Percentiles rank a stretch among this genome's conserved stretches.
Evolutionary conservation across 2,329 filamentous ascomycete genomes (phyloP).

Genomic region (Bipolaris victoriae): DNA sequence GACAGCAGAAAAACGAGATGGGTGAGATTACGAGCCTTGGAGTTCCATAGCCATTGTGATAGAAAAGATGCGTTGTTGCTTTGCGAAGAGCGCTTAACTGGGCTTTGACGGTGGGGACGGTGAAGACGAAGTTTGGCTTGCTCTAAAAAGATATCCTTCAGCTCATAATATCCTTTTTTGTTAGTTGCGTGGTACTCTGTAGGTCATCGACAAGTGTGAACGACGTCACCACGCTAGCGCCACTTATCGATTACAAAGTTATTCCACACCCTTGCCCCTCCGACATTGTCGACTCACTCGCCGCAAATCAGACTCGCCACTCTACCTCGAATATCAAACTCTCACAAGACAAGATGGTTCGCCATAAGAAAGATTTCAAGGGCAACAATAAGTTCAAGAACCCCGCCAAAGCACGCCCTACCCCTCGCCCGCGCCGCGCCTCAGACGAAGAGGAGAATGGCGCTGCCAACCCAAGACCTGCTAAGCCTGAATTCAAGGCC

Average conservation of each 20-base stretch:
- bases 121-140: not conserved
- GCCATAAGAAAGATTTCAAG: constrained; percentile 88
- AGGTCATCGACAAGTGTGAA: not conserved
- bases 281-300: constrained; percentile 10
- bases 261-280: constrained; percentile 28
- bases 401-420: constrained; percentile 62
- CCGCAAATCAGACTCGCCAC: constrained; percentile 5
- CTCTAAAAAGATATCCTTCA: not conserved
- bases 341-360: constrained; percentile 69
- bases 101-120: constrained; percentile 2
- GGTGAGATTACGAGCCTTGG: constrained; percentile 83
- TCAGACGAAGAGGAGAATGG: constrained; percentile 32
- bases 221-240: constrained; percentile 21
- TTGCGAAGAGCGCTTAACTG: constrained; percentile 1
- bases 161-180: not conserved
- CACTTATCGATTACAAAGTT: constrained; percentile 33
- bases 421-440: constrained; percentile 51
- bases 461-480: constrained; percentile 38
- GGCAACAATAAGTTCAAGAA: constrained; percentile 73
- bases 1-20: constrained; percentile 73
- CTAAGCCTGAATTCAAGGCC: constrained; percentile 76
- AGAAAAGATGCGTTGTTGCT: constrained; percentile 10
- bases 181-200: not conserved
- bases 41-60: constrained; percentile 61
- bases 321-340: not conserved